Evolutionary conservation across 768 basidiomycete genomes (phyloP).

Genomic region (Epithele typhae): DNA sequence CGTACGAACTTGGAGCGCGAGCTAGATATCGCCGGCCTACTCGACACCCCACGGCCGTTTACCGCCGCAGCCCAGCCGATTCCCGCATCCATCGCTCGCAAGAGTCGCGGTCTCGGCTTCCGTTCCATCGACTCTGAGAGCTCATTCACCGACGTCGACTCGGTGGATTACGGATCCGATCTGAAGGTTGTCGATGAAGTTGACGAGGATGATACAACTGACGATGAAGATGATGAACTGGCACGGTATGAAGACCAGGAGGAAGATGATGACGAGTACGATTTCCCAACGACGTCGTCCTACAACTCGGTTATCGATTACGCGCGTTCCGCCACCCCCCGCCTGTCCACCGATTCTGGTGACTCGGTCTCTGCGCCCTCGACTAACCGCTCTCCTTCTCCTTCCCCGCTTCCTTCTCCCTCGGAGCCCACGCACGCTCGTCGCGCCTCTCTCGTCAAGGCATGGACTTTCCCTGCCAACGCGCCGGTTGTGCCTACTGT

Average conservation of each 20-base stretch:
- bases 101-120: slow-evolving; percentile 43
- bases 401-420: slow-evolving; percentile 24
- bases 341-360: slow-evolving; percentile 20
- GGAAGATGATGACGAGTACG: slow-evolving; percentile 61
- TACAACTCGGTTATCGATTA: slow-evolving; percentile 24
- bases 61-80: slow-evolving; percentile 20
- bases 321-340: slow-evolving; percentile 27
- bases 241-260: slow-evolving; percentile 71
- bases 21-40: slow-evolving; percentile 38
- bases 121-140: slow-evolving; percentile 62
- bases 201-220: slow-evolving; percentile 32
- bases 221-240: slow-evolving; percentile 51
- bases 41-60: slow-evolving; percentile 41
- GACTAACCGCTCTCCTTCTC: slow-evolving; percentile 26
- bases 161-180: slow-evolving; percentile 30
- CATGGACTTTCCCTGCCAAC: slow-evolving; percentile 54
- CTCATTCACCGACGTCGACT: slow-evolving; percentile 69
- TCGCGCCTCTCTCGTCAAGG: slow-evolving; percentile 51
- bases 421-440: slow-evolving; percentile 26
- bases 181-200: slow-evolving; percentile 60
- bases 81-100: slow-evolving; percentile 25
- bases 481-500: slow-evolving; percentile 9
- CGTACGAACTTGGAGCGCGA: slow-evolving; percentile 50
- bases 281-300: slow-evolving; percentile 31
- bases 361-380: slow-evolving; percentile 18